Evolutionary conservation across 164 flowering plant genomes (phyloP).

Genomic region (Buxus sempervirens): DNA sequence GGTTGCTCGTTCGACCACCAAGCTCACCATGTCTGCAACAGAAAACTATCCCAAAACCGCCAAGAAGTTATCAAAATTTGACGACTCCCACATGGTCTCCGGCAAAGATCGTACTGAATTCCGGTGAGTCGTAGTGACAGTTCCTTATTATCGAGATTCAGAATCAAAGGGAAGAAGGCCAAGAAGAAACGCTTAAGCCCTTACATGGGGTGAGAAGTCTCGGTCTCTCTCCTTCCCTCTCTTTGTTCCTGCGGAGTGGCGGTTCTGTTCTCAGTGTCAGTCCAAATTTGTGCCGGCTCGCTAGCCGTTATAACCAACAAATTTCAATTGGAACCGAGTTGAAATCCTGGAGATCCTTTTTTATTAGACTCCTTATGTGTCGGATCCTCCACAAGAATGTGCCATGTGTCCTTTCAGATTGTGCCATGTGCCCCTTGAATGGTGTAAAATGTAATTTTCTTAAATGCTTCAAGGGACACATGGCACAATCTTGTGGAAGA

Average conservation of each 20-base stretch:
- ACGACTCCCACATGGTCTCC: background rate
- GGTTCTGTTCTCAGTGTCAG: background rate
- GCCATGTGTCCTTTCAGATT: too few relatives aligned
- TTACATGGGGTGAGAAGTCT: background rate
- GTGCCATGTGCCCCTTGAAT: too few relatives aligned
- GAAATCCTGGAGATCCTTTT: too few relatives aligned
- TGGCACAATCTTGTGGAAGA: too few relatives aligned
- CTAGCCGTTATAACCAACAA: too few relatives aligned
- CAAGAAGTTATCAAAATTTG: background rate
- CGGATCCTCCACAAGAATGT: too few relatives aligned
- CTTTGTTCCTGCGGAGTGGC: background rate
- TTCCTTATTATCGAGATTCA: constrained; percentile 8
- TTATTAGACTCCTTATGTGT: too few relatives aligned
- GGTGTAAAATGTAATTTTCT: too few relatives aligned
- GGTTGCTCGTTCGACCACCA: constrained; percentile 89
- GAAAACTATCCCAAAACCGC: background rate
- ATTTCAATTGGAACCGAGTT: too few relatives aligned
- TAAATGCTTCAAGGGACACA: too few relatives aligned
- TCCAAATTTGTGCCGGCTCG: too few relatives aligned
- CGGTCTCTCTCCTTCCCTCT: constrained; percentile 5
- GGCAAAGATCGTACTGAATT: constrained; percentile 20
- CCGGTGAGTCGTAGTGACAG: constrained; percentile 1
- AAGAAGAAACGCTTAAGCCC: constrained; percentile 10
- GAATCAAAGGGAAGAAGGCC: background rate
- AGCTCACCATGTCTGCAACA: constrained; percentile 59